Base-by-base conservation (phyloP, 331 rosid species). In the Cydonia oblonga region DNA sequence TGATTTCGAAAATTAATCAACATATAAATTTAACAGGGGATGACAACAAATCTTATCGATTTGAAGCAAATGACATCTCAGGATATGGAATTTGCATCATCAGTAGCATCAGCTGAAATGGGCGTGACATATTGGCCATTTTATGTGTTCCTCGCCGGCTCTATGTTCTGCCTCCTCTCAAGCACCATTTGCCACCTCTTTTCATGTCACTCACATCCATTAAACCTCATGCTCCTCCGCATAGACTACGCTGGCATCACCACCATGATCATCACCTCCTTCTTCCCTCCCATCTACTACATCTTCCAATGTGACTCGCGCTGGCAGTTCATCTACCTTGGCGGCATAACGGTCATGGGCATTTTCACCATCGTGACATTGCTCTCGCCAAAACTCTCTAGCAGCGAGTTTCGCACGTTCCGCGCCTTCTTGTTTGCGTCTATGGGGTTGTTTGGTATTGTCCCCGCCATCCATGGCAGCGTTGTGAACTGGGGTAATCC, bases 171-270 rank as follows among this genome's bases (percentile, higher is more conserved):
- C 68, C 96, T 95, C 12, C 75, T 91, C 77, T 95, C 97, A 1
- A 95, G 98, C 90, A 89, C 88, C 87, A 76, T 79, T 24, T 95
- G 98, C 84, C 98, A 95, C 85, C 96, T 95, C 72, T 95, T 95
- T 61, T 95, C 87, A 3, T 95, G 98, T 71, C 97, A 95, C 76
- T 91, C 97, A 8, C 91, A 68, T 54, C 64, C 70, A 18, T 49
- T 91, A 18, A 95, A 84, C 86, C 68, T 87, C 26, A 59, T 85
- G 16, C 84, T 95, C 8, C 57, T 92, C 51, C 53, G 96, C 78
- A 74, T 91, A 2, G 98, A 95, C 78, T 95, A 87, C 46, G 87
- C 85, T 0, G 98, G 98, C 9, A 95, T 95, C 68, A 78, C 86
- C 57, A 83, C 80, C 49, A 95, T 95, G 98, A 95, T 95, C 86